Conservation (phyloP, 805 yeast genomes). For the Jamesozyma lodderae region DNA sequence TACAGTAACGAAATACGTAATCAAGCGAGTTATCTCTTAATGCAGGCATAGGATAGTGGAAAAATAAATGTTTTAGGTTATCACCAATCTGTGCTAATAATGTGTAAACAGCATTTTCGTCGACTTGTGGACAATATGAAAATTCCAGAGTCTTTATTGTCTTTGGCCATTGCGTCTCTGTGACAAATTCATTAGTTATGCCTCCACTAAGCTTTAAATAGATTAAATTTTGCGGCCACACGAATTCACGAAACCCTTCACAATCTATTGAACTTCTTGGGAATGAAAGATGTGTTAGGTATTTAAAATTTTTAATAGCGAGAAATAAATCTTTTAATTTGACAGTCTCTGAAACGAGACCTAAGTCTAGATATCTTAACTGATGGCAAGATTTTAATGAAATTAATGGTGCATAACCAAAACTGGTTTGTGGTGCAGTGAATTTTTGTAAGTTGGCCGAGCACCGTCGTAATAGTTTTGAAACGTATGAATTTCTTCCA, state of each 20-base stretch:
- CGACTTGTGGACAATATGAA: conserved; percentile 78
- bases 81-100: conserved; percentile 59
- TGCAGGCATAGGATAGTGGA: conserved; percentile 85
- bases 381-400: conserved; percentile 63
- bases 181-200: conserved; percentile 69
- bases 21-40: conserved; percentile 64
- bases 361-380: conserved; percentile 60
- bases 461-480: conserved; percentile 73
- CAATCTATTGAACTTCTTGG: conserved; percentile 83
- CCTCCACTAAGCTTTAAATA: conserved; percentile 82
- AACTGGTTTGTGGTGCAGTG: conserved; percentile 89
- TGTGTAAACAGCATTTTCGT: conserved; percentile 53
- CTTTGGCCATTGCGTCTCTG: conserved; percentile 59
- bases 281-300: conserved; percentile 68
- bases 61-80: conserved; percentile 50
- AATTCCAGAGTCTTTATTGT: conserved; percentile 65
- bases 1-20: conserved; percentile 64
- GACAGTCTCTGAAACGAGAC: conserved; percentile 84
- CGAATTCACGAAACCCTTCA: conserved; percentile 34
- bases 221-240: conserved; percentile 76
- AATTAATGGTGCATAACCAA: conserved; percentile 85
- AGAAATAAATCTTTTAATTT: conserved; percentile 71
- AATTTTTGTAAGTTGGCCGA: conserved; percentile 55
- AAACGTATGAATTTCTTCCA: conserved; percentile 85
- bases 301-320: conserved; percentile 54